These are phyloP conservation scores for Teratosphaeria zuluensis DNA, from an alignment of 2,329 filamentous ascomycete species.

Conservation along the genomic window DNA sequence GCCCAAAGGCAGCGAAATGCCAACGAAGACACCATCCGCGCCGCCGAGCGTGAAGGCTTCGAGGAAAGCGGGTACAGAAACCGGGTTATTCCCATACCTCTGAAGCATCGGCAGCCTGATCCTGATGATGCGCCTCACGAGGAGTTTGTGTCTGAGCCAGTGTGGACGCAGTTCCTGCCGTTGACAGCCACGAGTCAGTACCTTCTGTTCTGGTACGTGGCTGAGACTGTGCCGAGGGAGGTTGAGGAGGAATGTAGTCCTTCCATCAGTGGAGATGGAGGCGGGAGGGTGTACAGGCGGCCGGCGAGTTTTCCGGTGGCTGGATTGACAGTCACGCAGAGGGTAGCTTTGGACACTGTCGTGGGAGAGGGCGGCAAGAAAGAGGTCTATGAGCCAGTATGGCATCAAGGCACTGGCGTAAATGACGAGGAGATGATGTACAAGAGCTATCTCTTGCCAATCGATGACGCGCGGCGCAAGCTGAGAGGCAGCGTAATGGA, in stretches of 20 bases:
- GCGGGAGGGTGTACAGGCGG: slow-evolving; percentile 9
- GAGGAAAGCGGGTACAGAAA: slow-evolving; percentile 44
- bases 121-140: slow-evolving; percentile 18
- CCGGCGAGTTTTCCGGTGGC: slow-evolving; percentile 29
- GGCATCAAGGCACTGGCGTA: slow-evolving; percentile 40
- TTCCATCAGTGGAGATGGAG: slow-evolving; percentile 12
- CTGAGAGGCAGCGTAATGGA: slow-evolving; percentile 32
- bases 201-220: slow-evolving; percentile 39
- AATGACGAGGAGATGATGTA: slow-evolving; percentile 39
- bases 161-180: slow-evolving; percentile 39
- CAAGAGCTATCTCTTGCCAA: slow-evolving; percentile 30
- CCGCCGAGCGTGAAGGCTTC: slow-evolving; percentile 41
- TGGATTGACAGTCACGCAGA: slow-evolving; percentile 27
- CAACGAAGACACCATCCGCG: slow-evolving; percentile 33
- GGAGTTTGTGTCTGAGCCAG: slow-evolving; percentile 31
- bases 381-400: slow-evolving; percentile 34
- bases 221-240: slow-evolving; percentile 33
- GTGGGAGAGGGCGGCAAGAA: slow-evolving; percentile 24
- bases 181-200: slow-evolving; percentile 30
- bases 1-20: slow-evolving; percentile 41
- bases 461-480: slow-evolving; percentile 34
- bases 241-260: slow-evolving; percentile 7
- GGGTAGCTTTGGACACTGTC: slow-evolving; percentile 29
- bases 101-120: slow-evolving; percentile 32
- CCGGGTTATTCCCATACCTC: slow-evolving; percentile 37